Base-by-base conservation (phyloP, 2,329 filamentous ascomycete species). In the Verticillium zaregamsianum region DNA sequence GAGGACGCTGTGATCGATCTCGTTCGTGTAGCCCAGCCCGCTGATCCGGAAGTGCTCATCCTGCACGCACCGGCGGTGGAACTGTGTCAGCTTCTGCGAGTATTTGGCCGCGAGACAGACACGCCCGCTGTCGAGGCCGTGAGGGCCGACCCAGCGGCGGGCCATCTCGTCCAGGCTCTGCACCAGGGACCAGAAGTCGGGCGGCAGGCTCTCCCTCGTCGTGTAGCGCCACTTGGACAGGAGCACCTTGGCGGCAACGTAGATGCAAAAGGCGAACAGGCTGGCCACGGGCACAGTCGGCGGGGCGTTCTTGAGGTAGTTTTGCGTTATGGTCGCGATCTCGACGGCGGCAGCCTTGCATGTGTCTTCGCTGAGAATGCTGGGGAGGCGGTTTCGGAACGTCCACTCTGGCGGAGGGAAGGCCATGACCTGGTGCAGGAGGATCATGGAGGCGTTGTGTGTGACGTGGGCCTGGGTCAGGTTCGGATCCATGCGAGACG, bases 391-490 rank as follows among this genome's bases (percentile, higher is more conserved):
- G 3, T 75, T 70, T 0, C 71, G 66, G 37, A 68, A 70, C 1
- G 69, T 63, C 75, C 75, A 78, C 2, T 73, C 66, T 0, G 67
- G 35, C 0, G 70, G 69, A 0, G 77, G 77, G 63, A 76, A 80
- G 0, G 78, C 79, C 28, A 81, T 79, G 8, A 70, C 68, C 60
- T 81, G 79, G 62, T 82, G 79, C 2, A 81, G 70, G 2, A 80
- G 71, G 28, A 82, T 78, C 68, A 80, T 79, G 5, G 77, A 77
- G 3, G 78, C 72, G 59, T 81, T 80, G 61, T 81, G 79, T 2
- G 77, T 81, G 20, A 80, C 71, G 61, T 81, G 79, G 1, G 79
- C 78, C 8, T 81, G 66, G 0, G 79, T 80, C 17, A 81, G 68
- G 59, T 81, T 82, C 0, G 79, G 79, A 59, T 82, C 79, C 76